Conservation (phyloP, 129 eudicot species). For the Gnaphalium uliginosum region DNA sequence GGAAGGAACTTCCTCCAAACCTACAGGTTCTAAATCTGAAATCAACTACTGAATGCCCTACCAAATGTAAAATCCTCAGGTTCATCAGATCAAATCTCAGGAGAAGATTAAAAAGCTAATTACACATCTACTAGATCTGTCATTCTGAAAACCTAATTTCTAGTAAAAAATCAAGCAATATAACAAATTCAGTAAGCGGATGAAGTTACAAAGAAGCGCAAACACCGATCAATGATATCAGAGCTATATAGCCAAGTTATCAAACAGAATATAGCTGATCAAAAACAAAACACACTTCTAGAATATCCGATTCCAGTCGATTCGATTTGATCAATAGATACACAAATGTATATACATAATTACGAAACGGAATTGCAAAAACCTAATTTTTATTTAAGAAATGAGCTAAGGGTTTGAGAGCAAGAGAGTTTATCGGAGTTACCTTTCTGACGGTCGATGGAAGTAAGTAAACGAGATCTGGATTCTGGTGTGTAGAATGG, state of each 20-base stretch:
- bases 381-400: not conserved
- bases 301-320: not conserved
- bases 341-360: constrained; percentile 18
- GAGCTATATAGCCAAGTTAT: not conserved
- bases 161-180: not conserved
- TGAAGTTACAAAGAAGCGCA: not conserved
- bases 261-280: constrained; percentile 13
- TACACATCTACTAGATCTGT: constrained; percentile 22
- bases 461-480: not conserved
- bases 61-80: not conserved
- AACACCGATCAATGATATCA: not conserved
- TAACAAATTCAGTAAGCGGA: constrained; percentile 3
- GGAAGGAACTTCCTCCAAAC: too few relatives aligned
- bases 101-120: not conserved
- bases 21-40: not conserved
- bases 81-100: not conserved
- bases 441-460: not conserved
- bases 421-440: not conserved
- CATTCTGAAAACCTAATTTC: constrained; percentile 12
- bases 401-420: not conserved
- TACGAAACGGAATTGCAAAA: constrained; percentile 10
- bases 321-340: not conserved
- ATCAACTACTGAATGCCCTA: not conserved
- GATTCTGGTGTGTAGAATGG: not conserved
- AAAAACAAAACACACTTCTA: not conserved